A percentile compares a stretch with the other conserved stretches of the same genome.
Evolutionary conservation across 192 early-diverging fungal genomes (phyloP).

Genomic region (Linnemannia schmuckeri): DNA sequence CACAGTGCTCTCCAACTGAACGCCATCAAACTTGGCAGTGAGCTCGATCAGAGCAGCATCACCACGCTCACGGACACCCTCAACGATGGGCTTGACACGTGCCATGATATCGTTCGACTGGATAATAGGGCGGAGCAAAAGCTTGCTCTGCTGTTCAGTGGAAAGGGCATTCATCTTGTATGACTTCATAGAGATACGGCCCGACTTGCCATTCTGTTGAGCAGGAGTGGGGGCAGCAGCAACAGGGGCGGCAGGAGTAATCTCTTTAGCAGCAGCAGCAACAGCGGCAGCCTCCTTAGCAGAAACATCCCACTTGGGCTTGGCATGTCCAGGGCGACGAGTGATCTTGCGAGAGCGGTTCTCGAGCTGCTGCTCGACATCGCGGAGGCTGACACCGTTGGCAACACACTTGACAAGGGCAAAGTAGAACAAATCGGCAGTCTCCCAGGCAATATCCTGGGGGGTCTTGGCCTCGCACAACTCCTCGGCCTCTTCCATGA

Average conservation of each 20-base stretch:
- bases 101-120: constrained; percentile 90
- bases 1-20: constrained; percentile 77
- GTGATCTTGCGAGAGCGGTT: constrained; percentile 85
- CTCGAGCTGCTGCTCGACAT: constrained; percentile 92
- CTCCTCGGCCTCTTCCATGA: constrained; percentile 96
- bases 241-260: constrained; percentile 37
- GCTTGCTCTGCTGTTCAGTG: constrained; percentile 62
- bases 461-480: constrained; percentile 81
- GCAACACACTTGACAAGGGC: constrained; percentile 88
- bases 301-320: constrained; percentile 76
- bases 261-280: constrained; percentile 8
- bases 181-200: constrained; percentile 81
- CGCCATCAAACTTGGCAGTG: constrained; percentile 93
- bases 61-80: constrained; percentile 83
- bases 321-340: constrained; percentile 93
- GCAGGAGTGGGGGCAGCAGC: constrained; percentile 25
- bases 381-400: constrained; percentile 83
- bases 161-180: constrained; percentile 70
- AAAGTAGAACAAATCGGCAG: constrained; percentile 98
- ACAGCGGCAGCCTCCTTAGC: constrained; percentile 25
- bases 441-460: constrained; percentile 93
- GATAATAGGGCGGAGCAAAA: constrained; percentile 93
- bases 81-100: constrained; percentile 92
- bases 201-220: constrained; percentile 57
- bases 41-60: constrained; percentile 88